phyloP scores from a whole-genome alignment of 2,329 filamentous ascomycete genomes.

The Monilinia fructigena region DNA sequence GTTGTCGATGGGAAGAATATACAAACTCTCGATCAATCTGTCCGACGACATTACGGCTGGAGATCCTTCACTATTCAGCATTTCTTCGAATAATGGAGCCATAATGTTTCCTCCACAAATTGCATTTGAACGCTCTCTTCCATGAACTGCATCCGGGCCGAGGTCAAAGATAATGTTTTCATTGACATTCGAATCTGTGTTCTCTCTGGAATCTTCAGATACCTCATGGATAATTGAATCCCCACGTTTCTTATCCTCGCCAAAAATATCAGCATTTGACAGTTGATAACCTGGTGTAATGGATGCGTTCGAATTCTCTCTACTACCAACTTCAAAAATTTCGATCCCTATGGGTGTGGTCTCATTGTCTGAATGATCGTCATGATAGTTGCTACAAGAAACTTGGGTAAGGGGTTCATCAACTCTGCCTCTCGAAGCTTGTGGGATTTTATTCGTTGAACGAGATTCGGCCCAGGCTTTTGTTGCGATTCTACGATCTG shows the following conservation, averaged over 20 bases:
- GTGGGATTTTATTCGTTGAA: neutral
- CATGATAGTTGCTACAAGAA: neutral
- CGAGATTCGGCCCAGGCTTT: neutral
- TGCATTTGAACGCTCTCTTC: constrained; percentile 13
- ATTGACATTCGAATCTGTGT: neutral
- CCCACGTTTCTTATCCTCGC: neutral
- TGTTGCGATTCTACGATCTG: neutral
- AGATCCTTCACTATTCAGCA: neutral
- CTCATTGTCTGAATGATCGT: neutral
- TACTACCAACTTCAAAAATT: neutral
- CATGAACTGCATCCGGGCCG: neutral
- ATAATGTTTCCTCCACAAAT: neutral
- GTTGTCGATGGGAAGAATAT: neutral
- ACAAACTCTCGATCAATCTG: neutral
- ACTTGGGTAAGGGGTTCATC: neutral
- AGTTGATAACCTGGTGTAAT: neutral
- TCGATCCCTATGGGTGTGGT: neutral
- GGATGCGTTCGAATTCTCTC: neutral
- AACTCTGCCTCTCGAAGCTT: neutral
- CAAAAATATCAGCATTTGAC: neutral
- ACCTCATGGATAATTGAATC: neutral
- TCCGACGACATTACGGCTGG: neutral
- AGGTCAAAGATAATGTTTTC: neutral
- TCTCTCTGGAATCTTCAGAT: neutral
- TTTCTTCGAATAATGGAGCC: neutral